phyloP scores from a whole-genome alignment of 2,329 filamentous ascomycete species.

The Fusarium tuaranense region DNA sequence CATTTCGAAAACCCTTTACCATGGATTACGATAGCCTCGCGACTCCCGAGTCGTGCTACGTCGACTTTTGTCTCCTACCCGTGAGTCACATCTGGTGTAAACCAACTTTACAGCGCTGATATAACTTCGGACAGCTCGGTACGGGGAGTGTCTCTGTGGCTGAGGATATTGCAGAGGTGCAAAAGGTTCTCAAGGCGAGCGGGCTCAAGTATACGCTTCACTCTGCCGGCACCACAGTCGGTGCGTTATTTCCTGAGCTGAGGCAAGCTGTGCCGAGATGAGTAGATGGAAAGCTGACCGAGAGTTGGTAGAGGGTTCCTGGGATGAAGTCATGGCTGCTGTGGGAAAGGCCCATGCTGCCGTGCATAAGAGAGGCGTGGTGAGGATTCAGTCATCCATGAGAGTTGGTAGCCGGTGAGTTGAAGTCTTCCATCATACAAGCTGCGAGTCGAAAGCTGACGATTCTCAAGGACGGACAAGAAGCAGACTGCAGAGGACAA shows the following conservation, averaged over 20 bases:
- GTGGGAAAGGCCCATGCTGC: constrained; percentile 88
- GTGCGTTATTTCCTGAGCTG: constrained; percentile 61
- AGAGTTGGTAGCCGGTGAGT: constrained; percentile 81
- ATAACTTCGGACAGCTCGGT: constrained; percentile 70
- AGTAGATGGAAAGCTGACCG: background rate
- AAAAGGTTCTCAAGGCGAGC: constrained; percentile 83
- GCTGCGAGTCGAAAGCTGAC: constrained; percentile 4
- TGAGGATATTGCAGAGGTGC: constrained; percentile 88
- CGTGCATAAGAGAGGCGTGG: constrained; percentile 80
- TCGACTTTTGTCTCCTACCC: constrained; percentile 92
- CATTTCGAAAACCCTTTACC: background rate
- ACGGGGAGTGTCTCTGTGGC: constrained; percentile 82
- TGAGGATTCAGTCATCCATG: constrained; percentile 90
- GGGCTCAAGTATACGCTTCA: constrained; percentile 91
- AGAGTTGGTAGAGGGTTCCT: constrained; percentile 77
- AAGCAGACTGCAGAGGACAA: constrained; percentile 85
- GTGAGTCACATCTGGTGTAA: constrained; percentile 57
- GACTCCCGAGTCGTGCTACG: constrained; percentile 82
- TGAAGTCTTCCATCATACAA: background rate
- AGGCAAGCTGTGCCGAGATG: background rate
- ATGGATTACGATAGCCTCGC: constrained; percentile 63
- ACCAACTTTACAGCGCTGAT: constrained; percentile 12
- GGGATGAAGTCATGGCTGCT: constrained; percentile 87
- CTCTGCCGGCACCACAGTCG: constrained; percentile 91
- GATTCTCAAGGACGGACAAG: constrained; percentile 78